A percentile compares a stretch with the other conserved stretches of the same genome.
Evolutionary conservation across 2,329 filamentous ascomycete genomes (phyloP).

Genomic region (Ophiobolus disseminans): DNA sequence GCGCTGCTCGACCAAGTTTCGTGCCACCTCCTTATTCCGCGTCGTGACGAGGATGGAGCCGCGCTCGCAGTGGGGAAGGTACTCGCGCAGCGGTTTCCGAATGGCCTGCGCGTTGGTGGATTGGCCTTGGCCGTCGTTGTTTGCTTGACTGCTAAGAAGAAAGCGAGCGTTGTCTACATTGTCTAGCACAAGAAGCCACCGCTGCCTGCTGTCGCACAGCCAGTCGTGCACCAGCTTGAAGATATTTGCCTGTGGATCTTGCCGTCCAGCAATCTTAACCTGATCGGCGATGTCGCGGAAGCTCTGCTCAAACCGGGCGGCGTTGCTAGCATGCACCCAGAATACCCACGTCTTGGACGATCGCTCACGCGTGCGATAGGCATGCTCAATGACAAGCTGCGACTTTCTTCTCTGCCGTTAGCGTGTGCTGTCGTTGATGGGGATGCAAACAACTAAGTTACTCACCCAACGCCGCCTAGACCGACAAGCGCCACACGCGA

Average conservation of each 20-base stretch:
- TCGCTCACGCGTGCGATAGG: conserved; percentile 8
- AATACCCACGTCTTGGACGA: conserved; percentile 22
- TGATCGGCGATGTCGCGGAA: conserved; percentile 21
- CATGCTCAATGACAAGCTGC: conserved; percentile 13
- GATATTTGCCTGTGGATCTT: conserved; percentile 16
- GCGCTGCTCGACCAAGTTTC: conserved; percentile 12
- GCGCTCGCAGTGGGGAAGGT: conserved; percentile 13
- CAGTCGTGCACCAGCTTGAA: conserved; percentile 19
- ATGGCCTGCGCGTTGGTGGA: neutral
- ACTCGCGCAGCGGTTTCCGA: conserved; percentile 3
- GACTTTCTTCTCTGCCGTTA: conserved; percentile 17
- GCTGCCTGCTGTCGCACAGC: conserved; percentile 1
- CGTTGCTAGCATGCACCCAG: too few relatives aligned
- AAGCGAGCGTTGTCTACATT: conserved; percentile 22
- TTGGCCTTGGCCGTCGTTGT: neutral
- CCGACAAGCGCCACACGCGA: too few relatives aligned
- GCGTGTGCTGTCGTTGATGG: neutral
- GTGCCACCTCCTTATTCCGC: conserved; percentile 10
- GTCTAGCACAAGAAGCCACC: conserved; percentile 30
- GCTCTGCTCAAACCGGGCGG: conserved; percentile 22
- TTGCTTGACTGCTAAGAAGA: neutral
- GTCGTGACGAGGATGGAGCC: conserved; percentile 18
- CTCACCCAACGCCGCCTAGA: neutral
- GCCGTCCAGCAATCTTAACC: conserved; percentile 13
- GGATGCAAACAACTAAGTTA: too few relatives aligned